phyloP scores from a whole-genome alignment of 2,329 filamentous ascomycete species.

The Ceratocystis variospora region DNA sequence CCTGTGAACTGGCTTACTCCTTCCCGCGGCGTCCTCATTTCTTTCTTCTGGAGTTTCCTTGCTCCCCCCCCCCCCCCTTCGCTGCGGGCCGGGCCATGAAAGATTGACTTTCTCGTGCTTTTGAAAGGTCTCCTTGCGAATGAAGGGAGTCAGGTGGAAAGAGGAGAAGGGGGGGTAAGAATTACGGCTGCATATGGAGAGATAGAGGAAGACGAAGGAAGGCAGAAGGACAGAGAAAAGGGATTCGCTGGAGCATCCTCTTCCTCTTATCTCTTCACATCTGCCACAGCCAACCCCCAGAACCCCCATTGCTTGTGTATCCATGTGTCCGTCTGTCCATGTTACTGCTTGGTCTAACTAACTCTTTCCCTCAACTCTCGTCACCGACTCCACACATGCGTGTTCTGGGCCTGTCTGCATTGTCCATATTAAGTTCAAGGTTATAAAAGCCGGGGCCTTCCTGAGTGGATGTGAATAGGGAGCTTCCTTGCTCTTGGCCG shows the following conservation, averaged over 20 bases:
- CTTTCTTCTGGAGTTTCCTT: background rate
- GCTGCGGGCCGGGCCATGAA: too few relatives aligned
- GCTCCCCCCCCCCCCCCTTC: background rate
- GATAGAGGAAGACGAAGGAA: background rate
- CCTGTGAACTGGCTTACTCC: background rate
- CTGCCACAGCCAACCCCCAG: too few relatives aligned
- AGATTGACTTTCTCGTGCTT: too few relatives aligned
- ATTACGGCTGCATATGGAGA: background rate
- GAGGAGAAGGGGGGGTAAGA: background rate
- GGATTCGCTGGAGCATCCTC: background rate
- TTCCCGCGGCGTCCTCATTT: background rate
- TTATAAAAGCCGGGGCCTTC: background rate
- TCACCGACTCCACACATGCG: background rate
- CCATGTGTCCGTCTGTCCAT: background rate
- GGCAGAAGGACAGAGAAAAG: background rate
- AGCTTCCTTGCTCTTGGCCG: background rate
- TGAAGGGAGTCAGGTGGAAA: too few relatives aligned
- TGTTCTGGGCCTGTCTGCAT: slow-evolving; percentile 2
- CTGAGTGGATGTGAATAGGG: background rate
- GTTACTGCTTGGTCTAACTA: background rate
- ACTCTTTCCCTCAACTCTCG: background rate
- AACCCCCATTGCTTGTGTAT: background rate
- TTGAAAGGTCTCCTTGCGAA: too few relatives aligned
- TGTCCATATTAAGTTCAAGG: background rate
- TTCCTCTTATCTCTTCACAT: background rate